A percentile compares a stretch with the other conserved stretches of the same genome.
Conservation (phyloP, 1,284 basidiomycete genomes). For the Ustilago nuda region DNA sequence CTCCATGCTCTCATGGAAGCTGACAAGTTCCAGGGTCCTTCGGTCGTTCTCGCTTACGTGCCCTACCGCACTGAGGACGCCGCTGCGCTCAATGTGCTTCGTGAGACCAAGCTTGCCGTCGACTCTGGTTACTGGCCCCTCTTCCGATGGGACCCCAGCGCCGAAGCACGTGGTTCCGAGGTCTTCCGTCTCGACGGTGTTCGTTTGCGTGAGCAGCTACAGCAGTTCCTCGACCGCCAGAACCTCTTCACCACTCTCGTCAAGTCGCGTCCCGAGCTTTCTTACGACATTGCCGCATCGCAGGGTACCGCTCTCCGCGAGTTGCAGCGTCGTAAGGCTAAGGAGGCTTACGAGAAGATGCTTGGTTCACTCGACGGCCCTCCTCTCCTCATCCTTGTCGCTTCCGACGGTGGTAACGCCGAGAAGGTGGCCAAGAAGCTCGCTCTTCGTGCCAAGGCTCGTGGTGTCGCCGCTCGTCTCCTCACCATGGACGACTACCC, state of each 20-base stretch:
- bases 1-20: slow-evolving; percentile 92
- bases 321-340: slow-evolving; percentile 83
- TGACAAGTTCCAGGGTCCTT: slow-evolving; percentile 88
- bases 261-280: slow-evolving; percentile 79
- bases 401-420: slow-evolving; percentile 91
- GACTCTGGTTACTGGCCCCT: slow-evolving; percentile 98
- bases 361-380: slow-evolving; percentile 88
- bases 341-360: slow-evolving; percentile 86
- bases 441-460: slow-evolving; percentile 81
- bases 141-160: slow-evolving; percentile 95
- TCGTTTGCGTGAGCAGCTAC: slow-evolving; percentile 91
- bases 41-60: slow-evolving; percentile 92
- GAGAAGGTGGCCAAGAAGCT: slow-evolving; percentile 96
- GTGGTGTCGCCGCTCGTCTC: slow-evolving; percentile 79
- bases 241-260: slow-evolving; percentile 95
- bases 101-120: slow-evolving; percentile 96
- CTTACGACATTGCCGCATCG: slow-evolving; percentile 84
- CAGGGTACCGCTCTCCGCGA: slow-evolving; percentile 86
- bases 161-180: slow-evolving; percentile 80
- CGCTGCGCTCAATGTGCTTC: slow-evolving; percentile 86
- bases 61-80: slow-evolving; percentile 80
- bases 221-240: slow-evolving; percentile 93
- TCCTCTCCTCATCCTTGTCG: slow-evolving; percentile 87
- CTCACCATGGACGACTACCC: slow-evolving; percentile 79
- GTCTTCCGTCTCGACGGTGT: slow-evolving; percentile 91